Evolutionary conservation across 2,329 filamentous ascomycete genomes (phyloP), one percentile per base, ranked within the genome.

Genomic region (Neurospora crassa): DNA sequence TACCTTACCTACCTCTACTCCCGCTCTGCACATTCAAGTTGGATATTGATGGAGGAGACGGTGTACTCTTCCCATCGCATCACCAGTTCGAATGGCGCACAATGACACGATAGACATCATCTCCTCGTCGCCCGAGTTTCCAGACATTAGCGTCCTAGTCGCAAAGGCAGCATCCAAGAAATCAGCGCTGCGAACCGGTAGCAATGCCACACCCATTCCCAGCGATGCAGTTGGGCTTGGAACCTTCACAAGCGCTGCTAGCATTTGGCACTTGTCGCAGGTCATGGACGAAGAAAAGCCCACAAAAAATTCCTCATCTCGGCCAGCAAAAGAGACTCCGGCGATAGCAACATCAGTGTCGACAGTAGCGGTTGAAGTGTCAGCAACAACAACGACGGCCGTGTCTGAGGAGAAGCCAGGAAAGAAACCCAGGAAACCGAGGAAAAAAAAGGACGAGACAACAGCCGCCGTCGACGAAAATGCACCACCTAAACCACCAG

Each of bases 51-150:
- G 53, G 53, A 63, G 73, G 78, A 70, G 76, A 80, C 71, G 53
- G 75, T 53, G 73, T 77, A 59, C 68, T 76, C 72, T 79, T 79
- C 72, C 12, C 53, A 63, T 5, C 1, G 5, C 34, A 63, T 67
- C 73, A 40, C 69, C 71, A 1, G 24, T 20, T n/a, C 63, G 37
- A 45, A 74, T 74, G 74, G 72, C 75, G 24, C 70, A 73, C 34
- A 68, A 75, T 45, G 75, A 79, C 11, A 75, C 79, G 20, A 74
- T 79, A 40, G 71, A 78, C 40, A 71, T 80, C 41, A 77, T 79
- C 10, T 86, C 86, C 0, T 88, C 86, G 0, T 88, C 87, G 5
- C 86, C 87, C 24, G 82, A 82, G n/a, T 78, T 89, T 0, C 87
- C 87, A 3, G 83, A 86, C 0, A 78, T 89, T 0, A 80, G 81